phyloP scores from a whole-genome alignment of 208 protist species.

The Acanthamoeba healyi region DNA sequence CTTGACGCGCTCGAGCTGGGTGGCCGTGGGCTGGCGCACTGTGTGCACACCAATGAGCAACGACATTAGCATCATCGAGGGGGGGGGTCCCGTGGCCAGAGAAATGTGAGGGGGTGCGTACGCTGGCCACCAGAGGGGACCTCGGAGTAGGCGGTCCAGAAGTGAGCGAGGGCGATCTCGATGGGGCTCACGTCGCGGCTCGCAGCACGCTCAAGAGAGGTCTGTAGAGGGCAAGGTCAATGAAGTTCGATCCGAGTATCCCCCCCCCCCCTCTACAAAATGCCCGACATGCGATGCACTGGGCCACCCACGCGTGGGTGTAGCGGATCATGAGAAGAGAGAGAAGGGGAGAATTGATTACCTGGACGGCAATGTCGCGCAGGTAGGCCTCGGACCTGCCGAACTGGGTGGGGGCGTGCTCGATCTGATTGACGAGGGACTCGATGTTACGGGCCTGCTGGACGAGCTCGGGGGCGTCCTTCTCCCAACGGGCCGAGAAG shows the following conservation, averaged over 20 bases:
- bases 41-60: background rate
- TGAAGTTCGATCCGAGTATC: too few relatives aligned
- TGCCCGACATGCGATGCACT: background rate
- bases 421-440: background rate
- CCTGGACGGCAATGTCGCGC: slow-evolving; percentile 12
- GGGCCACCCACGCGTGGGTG: background rate
- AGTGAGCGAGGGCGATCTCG: background rate
- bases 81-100: background rate
- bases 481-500: background rate
- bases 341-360: too few relatives aligned
- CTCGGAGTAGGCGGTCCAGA: slow-evolving; percentile 14
- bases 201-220: background rate
- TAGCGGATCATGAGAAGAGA: too few relatives aligned
- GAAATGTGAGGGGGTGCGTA: background rate
- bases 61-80: background rate
- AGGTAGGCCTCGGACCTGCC: slow-evolving; percentile 14
- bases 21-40: background rate
- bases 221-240: background rate
- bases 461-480: background rate
- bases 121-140: slow-evolving; percentile 1
- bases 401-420: background rate
- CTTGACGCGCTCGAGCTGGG: background rate
- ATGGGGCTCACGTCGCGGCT: background rate
- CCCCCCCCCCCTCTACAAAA: too few relatives aligned
- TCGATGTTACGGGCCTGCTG: background rate